phyloP scores from a whole-genome alignment of 805 yeast species.

The Saturnispora kantuleensis region DNA sequence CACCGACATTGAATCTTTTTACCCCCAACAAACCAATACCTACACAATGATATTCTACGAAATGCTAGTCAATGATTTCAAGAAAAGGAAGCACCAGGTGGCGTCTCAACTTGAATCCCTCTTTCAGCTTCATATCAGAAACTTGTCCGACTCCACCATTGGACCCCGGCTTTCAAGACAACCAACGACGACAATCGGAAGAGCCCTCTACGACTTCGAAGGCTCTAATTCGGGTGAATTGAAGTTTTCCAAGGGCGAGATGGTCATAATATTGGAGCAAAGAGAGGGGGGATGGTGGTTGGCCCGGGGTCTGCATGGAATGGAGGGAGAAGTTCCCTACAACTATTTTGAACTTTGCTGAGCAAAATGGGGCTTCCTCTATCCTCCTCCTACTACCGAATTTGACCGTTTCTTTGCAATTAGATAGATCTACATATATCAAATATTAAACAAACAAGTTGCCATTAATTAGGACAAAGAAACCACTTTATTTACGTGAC shows the following conservation, averaged over 20 bases:
- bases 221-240: conserved; percentile 34
- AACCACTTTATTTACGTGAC: background rate
- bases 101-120: conserved; percentile 1
- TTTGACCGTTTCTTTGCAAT: no score
- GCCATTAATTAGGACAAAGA: background rate
- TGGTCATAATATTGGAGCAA: conserved; percentile 30
- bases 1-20: background rate
- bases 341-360: conserved; percentile 25
- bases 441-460: background rate
- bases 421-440: background rate
- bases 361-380: background rate
- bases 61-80: conserved; percentile 5
- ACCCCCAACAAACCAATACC: background rate
- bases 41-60: conserved; percentile 5
- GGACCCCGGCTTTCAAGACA: background rate
- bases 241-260: conserved; percentile 33
- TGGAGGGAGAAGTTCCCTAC: conserved; percentile 35
- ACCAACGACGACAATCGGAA: conserved; percentile 20
- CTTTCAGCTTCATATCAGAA: background rate
- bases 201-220: conserved; percentile 32
- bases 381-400: background rate
- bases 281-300: conserved; percentile 41
- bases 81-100: background rate
- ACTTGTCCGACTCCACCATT: no score
- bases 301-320: conserved; percentile 30